These are phyloP conservation scores for Claviceps maximensis DNA, from an alignment of 2,329 filamentous ascomycete genomes.

Conservation along the genomic window DNA sequence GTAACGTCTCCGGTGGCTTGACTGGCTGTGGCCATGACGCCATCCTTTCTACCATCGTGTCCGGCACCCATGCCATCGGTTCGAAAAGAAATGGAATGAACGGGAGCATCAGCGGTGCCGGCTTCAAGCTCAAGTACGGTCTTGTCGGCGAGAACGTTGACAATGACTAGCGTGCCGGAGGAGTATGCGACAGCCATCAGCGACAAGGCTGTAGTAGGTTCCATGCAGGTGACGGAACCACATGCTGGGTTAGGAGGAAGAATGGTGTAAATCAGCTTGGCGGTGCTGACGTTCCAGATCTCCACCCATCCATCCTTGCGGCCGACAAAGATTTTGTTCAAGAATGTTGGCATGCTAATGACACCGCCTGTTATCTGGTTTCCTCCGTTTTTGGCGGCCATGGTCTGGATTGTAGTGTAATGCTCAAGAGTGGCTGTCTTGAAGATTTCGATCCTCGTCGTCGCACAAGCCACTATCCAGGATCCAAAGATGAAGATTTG, in stretches of 20 bases:
- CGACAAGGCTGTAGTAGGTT: constrained; percentile 72
- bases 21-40: constrained; percentile 89
- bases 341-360: constrained; percentile 80
- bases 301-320: constrained; percentile 81
- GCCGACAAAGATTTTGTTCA: constrained; percentile 92
- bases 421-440: constrained; percentile 72
- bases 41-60: constrained; percentile 69
- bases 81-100: constrained; percentile 79
- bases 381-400: constrained; percentile 40
- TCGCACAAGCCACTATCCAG: constrained; percentile 75
- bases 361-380: constrained; percentile 65
- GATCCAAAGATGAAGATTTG: constrained; percentile 75
- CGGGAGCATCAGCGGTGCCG: constrained; percentile 47
- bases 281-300: constrained; percentile 94
- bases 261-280: constrained; percentile 81
- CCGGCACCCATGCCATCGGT: constrained; percentile 82
- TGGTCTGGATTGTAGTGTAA: constrained; percentile 68
- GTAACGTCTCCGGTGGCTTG: constrained; percentile 72
- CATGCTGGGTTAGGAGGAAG: constrained; percentile 58
- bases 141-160: constrained; percentile 70
- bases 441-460: constrained; percentile 76
- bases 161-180: constrained; percentile 64
- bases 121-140: constrained; percentile 56
- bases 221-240: constrained; percentile 75
- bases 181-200: constrained; percentile 80